A percentile compares a stretch with the other conserved stretches of the same genome.
phyloP scores from a whole-genome alignment of 2,329 filamentous ascomycete species.

The Graphilbum fragrans region DNA sequence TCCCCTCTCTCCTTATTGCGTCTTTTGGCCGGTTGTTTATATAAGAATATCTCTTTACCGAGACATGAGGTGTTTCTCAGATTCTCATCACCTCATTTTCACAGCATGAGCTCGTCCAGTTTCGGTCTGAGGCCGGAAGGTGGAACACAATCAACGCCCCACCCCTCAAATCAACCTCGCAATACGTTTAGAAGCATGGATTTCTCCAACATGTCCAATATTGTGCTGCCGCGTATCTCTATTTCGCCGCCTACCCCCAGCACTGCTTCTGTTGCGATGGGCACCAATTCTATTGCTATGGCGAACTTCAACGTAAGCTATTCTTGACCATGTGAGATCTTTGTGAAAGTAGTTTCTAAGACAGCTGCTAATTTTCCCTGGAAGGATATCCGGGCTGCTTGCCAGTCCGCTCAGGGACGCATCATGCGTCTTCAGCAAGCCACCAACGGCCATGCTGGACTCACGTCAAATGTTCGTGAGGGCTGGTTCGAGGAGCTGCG shows the following conservation, averaged over 20 bases:
- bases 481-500: constrained; percentile 9
- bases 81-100: too few relatives aligned
- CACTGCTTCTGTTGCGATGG: neutral
- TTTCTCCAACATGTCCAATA: neutral
- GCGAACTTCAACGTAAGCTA: neutral
- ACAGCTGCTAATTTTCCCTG: neutral
- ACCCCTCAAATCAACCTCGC: too few relatives aligned
- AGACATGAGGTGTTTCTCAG: too few relatives aligned
- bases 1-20: too few relatives aligned
- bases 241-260: neutral
- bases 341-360: neutral
- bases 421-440: constrained; percentile 13
- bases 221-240: neutral
- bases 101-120: too few relatives aligned
- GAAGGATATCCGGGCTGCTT: constrained; percentile 10
- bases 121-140: too few relatives aligned
- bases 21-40: too few relatives aligned
- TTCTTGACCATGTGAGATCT: too few relatives aligned
- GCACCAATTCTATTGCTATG: neutral
- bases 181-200: too few relatives aligned
- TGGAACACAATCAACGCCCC: too few relatives aligned
- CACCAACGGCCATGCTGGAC: constrained; percentile 9
- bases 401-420: constrained; percentile 9
- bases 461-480: constrained; percentile 5
- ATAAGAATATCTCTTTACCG: too few relatives aligned